phyloP scores from a whole-genome alignment of 176 grass and related monocot species.

The Phoenix dactylifera region DNA sequence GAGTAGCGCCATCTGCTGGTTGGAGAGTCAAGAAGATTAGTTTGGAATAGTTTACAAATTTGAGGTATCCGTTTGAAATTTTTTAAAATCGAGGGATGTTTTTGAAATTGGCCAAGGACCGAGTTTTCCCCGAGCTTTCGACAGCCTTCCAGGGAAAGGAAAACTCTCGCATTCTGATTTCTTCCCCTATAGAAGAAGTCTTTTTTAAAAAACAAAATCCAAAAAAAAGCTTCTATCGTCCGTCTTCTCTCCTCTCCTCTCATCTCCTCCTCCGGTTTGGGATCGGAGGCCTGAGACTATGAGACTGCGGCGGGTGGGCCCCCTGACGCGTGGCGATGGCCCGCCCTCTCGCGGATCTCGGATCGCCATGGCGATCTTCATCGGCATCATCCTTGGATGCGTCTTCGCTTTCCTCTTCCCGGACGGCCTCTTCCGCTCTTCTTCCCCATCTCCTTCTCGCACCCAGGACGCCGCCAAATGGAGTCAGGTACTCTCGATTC shows the following conservation, averaged over 20 bases:
- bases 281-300: conserved; percentile 23
- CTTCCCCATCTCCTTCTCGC: conserved; percentile 12
- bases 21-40: too few species aligned
- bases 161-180: too few species aligned
- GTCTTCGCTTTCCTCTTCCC: conserved; percentile 83
- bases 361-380: conserved; percentile 56
- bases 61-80: too few species aligned
- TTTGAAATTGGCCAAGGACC: too few species aligned
- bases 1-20: too few species aligned
- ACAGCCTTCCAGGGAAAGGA: too few species aligned
- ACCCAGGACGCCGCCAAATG: conserved; percentile 9
- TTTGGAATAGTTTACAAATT: too few species aligned
- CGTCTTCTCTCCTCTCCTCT: background rate
- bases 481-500: conserved; percentile 26
- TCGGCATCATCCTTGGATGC: conserved; percentile 72
- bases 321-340: conserved; percentile 51
- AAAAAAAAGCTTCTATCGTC: background rate
- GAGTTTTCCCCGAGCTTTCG: too few species aligned
- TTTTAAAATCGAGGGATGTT: too few species aligned
- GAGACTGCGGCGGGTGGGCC: conserved; percentile 60
- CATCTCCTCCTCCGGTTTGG: background rate
- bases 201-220: too few species aligned
- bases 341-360: conserved; percentile 62
- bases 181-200: too few species aligned
- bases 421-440: conserved; percentile 50